phyloP scores from a whole-genome alignment of 495 filamentous ascomycete genomes.

The Delitschia confertaspora region DNA sequence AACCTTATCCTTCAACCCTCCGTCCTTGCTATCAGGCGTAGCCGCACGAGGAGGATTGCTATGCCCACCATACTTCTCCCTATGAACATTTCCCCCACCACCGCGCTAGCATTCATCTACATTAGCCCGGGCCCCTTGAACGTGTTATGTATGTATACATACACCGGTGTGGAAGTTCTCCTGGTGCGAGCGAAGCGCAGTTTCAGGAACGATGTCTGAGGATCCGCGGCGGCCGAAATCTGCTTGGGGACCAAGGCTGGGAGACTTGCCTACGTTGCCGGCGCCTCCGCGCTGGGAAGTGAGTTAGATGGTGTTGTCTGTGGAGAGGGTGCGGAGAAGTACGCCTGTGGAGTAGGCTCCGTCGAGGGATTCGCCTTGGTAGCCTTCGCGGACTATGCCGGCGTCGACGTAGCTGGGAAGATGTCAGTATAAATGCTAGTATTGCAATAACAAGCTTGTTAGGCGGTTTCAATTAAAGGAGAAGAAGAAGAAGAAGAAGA shows the following conservation, averaged over 20 bases:
- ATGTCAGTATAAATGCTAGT: constrained; percentile 1
- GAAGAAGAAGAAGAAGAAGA: too few relatives aligned
- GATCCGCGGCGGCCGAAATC: constrained; percentile 7
- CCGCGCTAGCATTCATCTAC: constrained; percentile 27
- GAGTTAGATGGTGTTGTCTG: constrained; percentile 6
- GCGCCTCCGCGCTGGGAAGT: constrained; percentile 31
- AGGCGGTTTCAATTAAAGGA: too few relatives aligned
- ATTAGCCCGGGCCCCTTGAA: constrained; percentile 3
- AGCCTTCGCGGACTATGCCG: constrained; percentile 35
- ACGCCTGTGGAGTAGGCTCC: constrained; percentile 27
- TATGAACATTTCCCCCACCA: constrained; percentile 34
- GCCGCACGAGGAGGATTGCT: constrained; percentile 28
- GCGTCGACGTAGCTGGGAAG: constrained; percentile 31
- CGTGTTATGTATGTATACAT: constrained; percentile 10
- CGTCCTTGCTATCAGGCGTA: constrained; percentile 18
- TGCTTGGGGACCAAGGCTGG: constrained; percentile 7
- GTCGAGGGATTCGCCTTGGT: constrained; percentile 21
- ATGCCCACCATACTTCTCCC: constrained; percentile 36
- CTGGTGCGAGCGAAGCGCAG: constrained; percentile 28
- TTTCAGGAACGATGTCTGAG: constrained; percentile 33
- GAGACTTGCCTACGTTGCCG: constrained; percentile 30
- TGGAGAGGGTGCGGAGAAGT: background rate
- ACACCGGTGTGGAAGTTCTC: constrained; percentile 38
- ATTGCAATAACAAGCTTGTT: too few relatives aligned
- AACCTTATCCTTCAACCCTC: constrained; percentile 35